Evolutionary conservation across 2,329 filamentous ascomycete species (phyloP), one percentile per base, ranked within the genome.

Genomic region (Emmonsiellopsis sp.): DNA sequence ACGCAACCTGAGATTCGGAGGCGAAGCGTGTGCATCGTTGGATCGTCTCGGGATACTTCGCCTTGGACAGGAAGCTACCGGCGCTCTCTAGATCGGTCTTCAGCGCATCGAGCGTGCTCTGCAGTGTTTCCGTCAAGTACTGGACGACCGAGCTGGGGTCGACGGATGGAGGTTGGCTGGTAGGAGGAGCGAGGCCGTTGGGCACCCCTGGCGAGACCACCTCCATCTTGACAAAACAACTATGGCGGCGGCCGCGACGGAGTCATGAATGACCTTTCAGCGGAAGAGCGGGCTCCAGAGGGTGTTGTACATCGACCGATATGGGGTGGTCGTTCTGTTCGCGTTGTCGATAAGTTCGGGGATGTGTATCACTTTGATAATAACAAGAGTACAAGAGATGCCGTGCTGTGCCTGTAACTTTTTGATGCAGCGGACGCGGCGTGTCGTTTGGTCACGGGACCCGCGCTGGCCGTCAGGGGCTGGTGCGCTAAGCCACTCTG

Each of bases 21-120:
- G 90, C 90, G 72, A 97, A 97, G 63, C 91, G 86, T 61, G 84
- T 83, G 71, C 92, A 96, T 74, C 89, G 82, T 67, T 90, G 84
- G 54, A 95, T 74, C 6, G 93, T 96, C 63, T 97, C 92, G 52
- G 79, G 74, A 61, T 89, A 81, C 61, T 79, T 82, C 54, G 78
- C 72, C 64, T 84, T 78, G 55, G 90, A 89, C 57, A 98, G 78
- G 71, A 98, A 77, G 74, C 89, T 96, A 58, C 88, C 90, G 13
- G 84, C 76, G 59, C 82, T 81, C 69, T 92, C 84, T 52, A 98
- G 82, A 66, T 98, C 92, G 58, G 82, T 78, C 66, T 83, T 83
- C 54, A 81, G 81, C 62, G 88, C 86, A 60, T 87, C 87, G 47
- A 92, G 79, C 59, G 86, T 86, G 54, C 87, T 81, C 68, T 84